A percentile compares a stretch with the other conserved stretches of the same genome.
Conservation (phyloP, 306 rosid species). For the Lagenaria siceraria region DNA sequence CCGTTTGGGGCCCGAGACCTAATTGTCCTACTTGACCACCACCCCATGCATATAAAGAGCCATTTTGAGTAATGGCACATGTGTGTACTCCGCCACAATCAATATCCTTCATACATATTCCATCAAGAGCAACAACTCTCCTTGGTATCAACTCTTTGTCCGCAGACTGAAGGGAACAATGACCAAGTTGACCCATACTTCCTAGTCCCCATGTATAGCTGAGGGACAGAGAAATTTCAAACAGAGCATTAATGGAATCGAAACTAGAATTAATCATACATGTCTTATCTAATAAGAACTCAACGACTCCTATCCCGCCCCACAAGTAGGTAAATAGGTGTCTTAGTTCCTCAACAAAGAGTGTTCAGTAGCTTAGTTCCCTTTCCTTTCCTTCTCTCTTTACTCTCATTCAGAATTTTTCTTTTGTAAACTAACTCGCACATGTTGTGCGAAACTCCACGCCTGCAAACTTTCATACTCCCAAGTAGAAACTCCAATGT, state of each 20-base stretch:
- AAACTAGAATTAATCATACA: background rate
- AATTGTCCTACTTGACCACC: constrained; percentile 87
- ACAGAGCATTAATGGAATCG: background rate
- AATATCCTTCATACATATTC: constrained; percentile 38
- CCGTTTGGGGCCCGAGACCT: constrained; percentile 83
- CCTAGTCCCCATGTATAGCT: constrained; percentile 97
- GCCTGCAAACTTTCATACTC: background rate
- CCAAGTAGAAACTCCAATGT: background rate
- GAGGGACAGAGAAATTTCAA: constrained; percentile 7
- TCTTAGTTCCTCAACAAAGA: background rate
- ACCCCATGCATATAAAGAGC: constrained; percentile 95
- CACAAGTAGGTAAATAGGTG: background rate
- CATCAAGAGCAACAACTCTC: constrained; percentile 80
- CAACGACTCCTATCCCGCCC: background rate
- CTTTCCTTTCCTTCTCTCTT: background rate
- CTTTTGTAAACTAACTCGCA: background rate
- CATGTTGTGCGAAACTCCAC: background rate
- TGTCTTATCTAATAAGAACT: background rate
- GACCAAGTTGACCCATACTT: constrained; percentile 95
- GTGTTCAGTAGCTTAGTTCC: background rate
- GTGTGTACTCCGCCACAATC: constrained; percentile 92
- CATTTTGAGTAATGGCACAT: constrained; percentile 62
- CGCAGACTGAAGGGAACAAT: constrained; percentile 75
- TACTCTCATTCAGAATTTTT: background rate
- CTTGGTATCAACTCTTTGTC: constrained; percentile 82